A percentile compares a stretch with the other conserved stretches of the same genome.
Conservation (phyloP, 1,284 basidiomycete genomes). For the Puccinia horiana region DNA sequence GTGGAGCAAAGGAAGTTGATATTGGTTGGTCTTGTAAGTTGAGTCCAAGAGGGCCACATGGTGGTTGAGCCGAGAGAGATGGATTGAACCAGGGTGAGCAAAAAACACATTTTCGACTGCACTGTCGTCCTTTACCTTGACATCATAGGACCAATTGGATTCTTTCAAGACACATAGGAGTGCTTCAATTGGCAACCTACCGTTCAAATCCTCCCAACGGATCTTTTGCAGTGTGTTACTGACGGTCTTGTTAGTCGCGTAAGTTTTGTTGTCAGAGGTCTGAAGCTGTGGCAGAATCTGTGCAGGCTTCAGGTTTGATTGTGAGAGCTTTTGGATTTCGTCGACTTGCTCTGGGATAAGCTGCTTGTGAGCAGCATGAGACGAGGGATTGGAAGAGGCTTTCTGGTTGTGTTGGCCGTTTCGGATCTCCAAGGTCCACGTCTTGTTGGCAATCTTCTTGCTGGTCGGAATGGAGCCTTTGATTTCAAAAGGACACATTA, state of each 20-base stretch:
- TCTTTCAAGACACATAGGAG: not conserved
- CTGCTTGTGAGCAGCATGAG: not conserved
- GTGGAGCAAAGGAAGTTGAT: not conserved
- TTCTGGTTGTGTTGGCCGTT: not conserved
- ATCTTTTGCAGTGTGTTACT: not conserved
- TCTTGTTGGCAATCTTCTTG: too few species aligned
- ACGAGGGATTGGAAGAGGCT: not conserved
- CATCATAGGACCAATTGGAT: not conserved
- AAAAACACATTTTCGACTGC: slow-evolving; percentile 2
- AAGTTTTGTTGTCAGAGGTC: not conserved
- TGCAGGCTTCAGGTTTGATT: too few species aligned
- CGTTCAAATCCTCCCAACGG: not conserved
- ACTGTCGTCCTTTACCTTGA: not conserved
- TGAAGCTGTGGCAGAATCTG: not conserved
- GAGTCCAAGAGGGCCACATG: too few species aligned
- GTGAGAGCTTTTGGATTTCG: too few species aligned
- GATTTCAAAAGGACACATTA: not conserved
- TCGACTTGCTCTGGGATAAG: too few species aligned
- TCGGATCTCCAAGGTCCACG: not conserved
- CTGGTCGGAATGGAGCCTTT: not conserved
- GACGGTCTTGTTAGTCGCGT: not conserved
- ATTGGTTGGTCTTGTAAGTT: not conserved
- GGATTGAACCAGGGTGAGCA: not conserved
- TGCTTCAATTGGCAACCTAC: not conserved
- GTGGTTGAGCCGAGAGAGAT: not conserved